Percentiles rank a stretch among this genome's conserved stretches.
phyloP scores from a whole-genome alignment of 1,284 basidiomycete species.

The Mycena sp. region DNA sequence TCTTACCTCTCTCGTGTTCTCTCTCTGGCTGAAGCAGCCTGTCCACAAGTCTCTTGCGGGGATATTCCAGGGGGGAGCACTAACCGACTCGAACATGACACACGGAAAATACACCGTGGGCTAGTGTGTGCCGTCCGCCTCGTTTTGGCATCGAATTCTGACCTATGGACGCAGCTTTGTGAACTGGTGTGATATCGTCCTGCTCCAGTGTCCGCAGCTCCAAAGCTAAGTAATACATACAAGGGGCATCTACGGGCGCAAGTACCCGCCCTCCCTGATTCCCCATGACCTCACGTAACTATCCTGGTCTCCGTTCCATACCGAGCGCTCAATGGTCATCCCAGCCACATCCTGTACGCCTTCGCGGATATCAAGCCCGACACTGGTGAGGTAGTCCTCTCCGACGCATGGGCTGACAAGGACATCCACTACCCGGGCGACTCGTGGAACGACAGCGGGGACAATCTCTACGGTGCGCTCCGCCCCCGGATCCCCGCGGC shows the following conservation, averaged over 20 bases:
- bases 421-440: slow-evolving; percentile 86
- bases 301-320: neutral
- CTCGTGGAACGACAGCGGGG: slow-evolving; percentile 87
- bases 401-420: slow-evolving; percentile 94
- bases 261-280: slow-evolving; percentile 85
- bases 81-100: slow-evolving; percentile 9
- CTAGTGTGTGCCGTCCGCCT: slow-evolving; percentile 80
- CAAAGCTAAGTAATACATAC: slow-evolving; percentile 37
- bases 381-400: slow-evolving; percentile 86
- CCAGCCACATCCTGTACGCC: slow-evolving; percentile 84
- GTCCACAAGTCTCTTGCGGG: slow-evolving; percentile 5
- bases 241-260: slow-evolving; percentile 96
- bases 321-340: slow-evolving; percentile 19
- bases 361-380: slow-evolving; percentile 90
- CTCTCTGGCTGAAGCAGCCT: slow-evolving; percentile 18
- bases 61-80: neutral
- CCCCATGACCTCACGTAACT: slow-evolving; percentile 89
- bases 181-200: slow-evolving; percentile 63
- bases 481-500: neutral
- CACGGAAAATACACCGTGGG: slow-evolving; percentile 75
- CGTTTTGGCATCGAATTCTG: too few relatives aligned
- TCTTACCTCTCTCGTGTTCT: slow-evolving; percentile 1
- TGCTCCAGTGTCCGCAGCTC: neutral
- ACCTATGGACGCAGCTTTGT: slow-evolving; percentile 71
- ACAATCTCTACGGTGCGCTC: slow-evolving; percentile 78